Percentiles rank a stretch among this genome's conserved stretches.
Conservation (phyloP, 768 basidiomycete species). For the Podaxis sp. region DNA sequence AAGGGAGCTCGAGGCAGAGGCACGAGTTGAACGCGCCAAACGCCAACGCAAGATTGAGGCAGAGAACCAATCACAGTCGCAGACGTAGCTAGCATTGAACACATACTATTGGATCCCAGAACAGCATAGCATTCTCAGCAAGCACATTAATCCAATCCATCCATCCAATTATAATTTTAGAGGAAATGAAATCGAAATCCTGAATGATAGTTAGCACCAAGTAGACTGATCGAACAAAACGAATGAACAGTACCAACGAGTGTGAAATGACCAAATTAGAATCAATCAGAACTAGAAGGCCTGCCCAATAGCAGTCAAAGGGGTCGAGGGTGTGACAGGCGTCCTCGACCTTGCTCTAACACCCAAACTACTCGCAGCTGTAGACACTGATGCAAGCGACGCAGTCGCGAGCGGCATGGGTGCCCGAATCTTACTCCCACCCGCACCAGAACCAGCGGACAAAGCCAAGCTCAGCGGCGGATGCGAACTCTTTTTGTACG, state of each 20-base stretch:
- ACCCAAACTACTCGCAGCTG: neutral
- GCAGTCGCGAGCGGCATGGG: slow-evolving; percentile 20
- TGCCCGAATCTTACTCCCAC: slow-evolving; percentile 19
- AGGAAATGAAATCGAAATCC: neutral
- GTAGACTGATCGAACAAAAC: neutral
- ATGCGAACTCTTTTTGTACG: slow-evolving; percentile 46
- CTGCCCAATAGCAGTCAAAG: slow-evolving; percentile 3
- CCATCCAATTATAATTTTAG: slow-evolving; percentile 2
- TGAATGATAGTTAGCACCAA: neutral
- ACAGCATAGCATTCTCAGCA: too few species aligned
- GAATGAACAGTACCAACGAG: neutral
- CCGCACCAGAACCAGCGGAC: neutral
- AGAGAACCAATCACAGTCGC: neutral
- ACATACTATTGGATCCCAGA: too few species aligned
- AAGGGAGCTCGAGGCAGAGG: slow-evolving; percentile 60
- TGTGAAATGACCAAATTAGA: neutral
- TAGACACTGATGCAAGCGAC: slow-evolving; percentile 8
- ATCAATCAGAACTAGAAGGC: slow-evolving; percentile 2
- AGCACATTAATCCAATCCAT: slow-evolving; percentile 2
- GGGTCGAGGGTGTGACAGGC: neutral
- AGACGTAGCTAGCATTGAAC: neutral
- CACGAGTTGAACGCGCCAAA: slow-evolving; percentile 44
- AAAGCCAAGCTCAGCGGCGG: neutral
- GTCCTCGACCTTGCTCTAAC: slow-evolving; percentile 3
- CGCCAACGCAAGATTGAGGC: slow-evolving; percentile 25